Percentiles rank a stretch among this genome's conserved stretches.
Evolutionary conservation across 306 rosid species (phyloP).

Genomic region (Cucumis sativus): DNA sequence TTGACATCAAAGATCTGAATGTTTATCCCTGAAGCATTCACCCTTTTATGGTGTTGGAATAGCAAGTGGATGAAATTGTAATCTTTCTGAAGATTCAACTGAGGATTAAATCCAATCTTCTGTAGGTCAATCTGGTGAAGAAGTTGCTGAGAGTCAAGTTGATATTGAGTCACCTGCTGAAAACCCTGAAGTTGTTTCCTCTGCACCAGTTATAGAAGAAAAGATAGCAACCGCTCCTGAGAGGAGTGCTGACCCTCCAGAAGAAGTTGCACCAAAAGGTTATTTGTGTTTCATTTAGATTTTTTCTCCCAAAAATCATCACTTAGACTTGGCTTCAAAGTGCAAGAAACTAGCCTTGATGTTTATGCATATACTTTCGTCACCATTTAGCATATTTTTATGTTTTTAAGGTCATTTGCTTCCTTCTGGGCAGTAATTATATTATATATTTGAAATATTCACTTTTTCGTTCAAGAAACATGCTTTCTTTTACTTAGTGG

Average conservation of each 20-base stretch:
- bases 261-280: conserved; percentile 32
- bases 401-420: too few relatives aligned
- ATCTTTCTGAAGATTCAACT: conserved; percentile 11
- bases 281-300: conserved; percentile 14
- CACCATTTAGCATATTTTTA: too few relatives aligned
- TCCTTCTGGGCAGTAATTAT: not conserved
- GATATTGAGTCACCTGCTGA: conserved; percentile 11
- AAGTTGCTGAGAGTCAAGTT: conserved; percentile 9
- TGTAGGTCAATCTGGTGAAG: conserved; percentile 12
- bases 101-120: conserved; percentile 9
- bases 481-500: not conserved
- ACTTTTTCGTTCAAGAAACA: not conserved
- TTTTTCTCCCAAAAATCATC: not conserved
- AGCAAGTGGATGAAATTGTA: conserved; percentile 7
- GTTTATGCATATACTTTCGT: too few relatives aligned
- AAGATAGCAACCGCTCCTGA: conserved; percentile 16
- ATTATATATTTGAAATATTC: not conserved
- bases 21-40: not conserved
- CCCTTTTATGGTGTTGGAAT: not conserved
- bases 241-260: conserved; percentile 19
- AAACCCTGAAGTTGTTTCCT: conserved; percentile 21
- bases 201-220: conserved; percentile 22
- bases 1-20: not conserved
- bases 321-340: not conserved
- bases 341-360: not conserved